Conservation (phyloP, 345 rosid species). For the Ricinus communis region DNA sequence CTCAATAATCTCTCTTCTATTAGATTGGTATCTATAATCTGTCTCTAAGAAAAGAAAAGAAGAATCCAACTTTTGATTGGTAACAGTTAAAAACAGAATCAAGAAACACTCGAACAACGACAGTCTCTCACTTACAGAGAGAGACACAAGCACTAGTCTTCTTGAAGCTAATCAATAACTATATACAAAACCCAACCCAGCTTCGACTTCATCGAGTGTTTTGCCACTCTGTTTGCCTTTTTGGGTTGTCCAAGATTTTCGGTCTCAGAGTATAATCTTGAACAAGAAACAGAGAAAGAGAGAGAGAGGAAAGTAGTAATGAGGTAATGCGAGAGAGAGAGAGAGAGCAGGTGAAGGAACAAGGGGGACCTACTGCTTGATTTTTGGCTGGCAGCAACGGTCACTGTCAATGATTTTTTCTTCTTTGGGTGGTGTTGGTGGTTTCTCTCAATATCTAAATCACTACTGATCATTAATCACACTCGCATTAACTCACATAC, state of each 20-base stretch:
- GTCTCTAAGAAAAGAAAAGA: no score
- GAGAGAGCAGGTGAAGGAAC: slow-evolving; percentile 45
- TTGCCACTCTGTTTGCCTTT: slow-evolving; percentile 16
- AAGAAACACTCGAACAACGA: background rate
- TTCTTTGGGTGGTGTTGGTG: slow-evolving; percentile 43
- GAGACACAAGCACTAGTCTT: background rate
- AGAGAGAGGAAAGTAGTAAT: background rate
- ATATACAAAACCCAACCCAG: slow-evolving; percentile 21
- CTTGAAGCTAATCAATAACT: slow-evolving; percentile 3
- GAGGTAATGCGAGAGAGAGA: slow-evolving; percentile 15
- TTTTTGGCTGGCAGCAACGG: slow-evolving; percentile 72
- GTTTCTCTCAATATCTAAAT: slow-evolving; percentile 48
- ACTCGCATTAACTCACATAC: slow-evolving; percentile 16
- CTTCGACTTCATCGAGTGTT: slow-evolving; percentile 39
- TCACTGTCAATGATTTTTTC: slow-evolving; percentile 69
- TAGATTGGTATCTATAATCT: no score
- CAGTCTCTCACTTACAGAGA: slow-evolving; percentile 1
- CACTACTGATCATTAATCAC: slow-evolving; percentile 38
- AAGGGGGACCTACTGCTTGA: slow-evolving; percentile 71
- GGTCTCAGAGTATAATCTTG: background rate
- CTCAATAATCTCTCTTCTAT: no score
- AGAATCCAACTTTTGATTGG: background rate
- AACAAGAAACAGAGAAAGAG: slow-evolving; percentile 3
- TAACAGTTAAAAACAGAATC: background rate
- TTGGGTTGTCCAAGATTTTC: slow-evolving; percentile 16